Evolutionary conservation across 2,329 filamentous ascomycete species (phyloP).

Genomic region (Calonectria honghensis): DNA sequence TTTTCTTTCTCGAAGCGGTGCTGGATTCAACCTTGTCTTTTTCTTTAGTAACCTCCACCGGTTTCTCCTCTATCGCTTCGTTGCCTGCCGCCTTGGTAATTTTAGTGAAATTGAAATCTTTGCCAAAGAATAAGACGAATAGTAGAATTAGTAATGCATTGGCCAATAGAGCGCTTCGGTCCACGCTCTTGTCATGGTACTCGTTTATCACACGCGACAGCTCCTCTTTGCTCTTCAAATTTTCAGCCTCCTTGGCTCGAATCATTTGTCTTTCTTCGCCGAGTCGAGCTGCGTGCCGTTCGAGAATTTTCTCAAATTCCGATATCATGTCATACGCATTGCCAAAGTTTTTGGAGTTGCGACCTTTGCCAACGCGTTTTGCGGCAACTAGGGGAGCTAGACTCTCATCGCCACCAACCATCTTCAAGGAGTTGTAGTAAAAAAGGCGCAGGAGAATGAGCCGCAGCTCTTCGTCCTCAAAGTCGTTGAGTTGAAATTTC

Average conservation of each 20-base stretch:
- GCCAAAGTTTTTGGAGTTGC: background rate
- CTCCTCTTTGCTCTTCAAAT: background rate
- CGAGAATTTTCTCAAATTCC: slow-evolving; percentile 11
- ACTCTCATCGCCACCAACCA: slow-evolving; percentile 2
- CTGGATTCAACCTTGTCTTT: background rate
- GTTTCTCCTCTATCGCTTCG: background rate
- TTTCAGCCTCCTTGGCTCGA: background rate
- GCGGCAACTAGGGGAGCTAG: background rate
- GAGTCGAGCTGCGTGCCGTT: slow-evolving; percentile 5
- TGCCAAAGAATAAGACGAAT: background rate
- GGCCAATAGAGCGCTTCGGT: background rate
- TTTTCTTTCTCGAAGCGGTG: background rate
- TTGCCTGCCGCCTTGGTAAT: background rate
- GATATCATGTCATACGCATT: slow-evolving; percentile 11
- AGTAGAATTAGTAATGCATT: background rate
- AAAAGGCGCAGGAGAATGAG: background rate
- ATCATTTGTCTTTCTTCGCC: background rate
- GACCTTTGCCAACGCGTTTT: slow-evolving; percentile 5
- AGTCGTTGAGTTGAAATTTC: background rate
- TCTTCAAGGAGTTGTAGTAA: slow-evolving; percentile 3
- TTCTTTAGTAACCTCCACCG: background rate
- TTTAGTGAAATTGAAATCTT: background rate
- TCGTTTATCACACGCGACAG: background rate
- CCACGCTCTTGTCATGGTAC: background rate
- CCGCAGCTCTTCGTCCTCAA: background rate